These are phyloP conservation scores for Candida boidinii DNA, from an alignment of 805 yeast species.

Conservation along the genomic window DNA sequence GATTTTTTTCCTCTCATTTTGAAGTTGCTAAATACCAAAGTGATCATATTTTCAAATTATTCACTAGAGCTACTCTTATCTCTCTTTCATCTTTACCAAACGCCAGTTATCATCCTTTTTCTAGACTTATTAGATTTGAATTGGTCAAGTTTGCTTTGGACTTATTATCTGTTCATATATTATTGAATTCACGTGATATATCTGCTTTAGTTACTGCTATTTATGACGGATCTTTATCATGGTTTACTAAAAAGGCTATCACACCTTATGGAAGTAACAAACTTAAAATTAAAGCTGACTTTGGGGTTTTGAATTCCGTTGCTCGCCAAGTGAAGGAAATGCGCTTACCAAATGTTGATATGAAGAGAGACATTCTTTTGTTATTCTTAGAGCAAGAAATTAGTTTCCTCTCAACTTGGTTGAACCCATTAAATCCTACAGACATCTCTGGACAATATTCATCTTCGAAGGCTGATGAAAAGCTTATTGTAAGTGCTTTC, in stretches of 20 bases:
- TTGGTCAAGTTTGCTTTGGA: conserved; percentile 61
- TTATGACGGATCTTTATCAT: conserved; percentile 60
- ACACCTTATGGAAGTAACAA: conserved; percentile 85
- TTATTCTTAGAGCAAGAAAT: conserved; percentile 73
- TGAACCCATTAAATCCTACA: conserved; percentile 45
- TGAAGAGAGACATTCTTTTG: conserved; percentile 46
- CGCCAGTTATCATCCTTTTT: conserved; percentile 79
- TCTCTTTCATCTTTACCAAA: conserved; percentile 42
- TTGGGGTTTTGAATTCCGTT: conserved; percentile 46
- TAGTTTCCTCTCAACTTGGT: conserved; percentile 66
- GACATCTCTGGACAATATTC: conserved; percentile 31
- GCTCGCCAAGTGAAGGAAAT: conserved; percentile 23
- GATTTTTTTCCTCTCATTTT: conserved; percentile 65
- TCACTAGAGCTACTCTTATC: conserved; percentile 48
- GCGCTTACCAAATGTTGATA: conserved; percentile 26
- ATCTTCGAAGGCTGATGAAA: conserved; percentile 26
- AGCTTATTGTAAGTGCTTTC: conserved; percentile 50
- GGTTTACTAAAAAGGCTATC: conserved; percentile 59
- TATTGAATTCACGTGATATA: conserved; percentile 37
- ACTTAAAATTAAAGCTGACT: conserved; percentile 62
- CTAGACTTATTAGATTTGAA: conserved; percentile 70
- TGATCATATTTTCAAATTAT: conserved; percentile 57
- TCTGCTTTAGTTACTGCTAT: conserved; percentile 40
- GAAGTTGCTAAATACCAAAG: conserved; percentile 72
- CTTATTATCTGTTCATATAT: conserved; percentile 47